A percentile compares a stretch with the other conserved stretches of the same genome.
Conservation (phyloP, 139 green algal genomes). For the Haematococcus lacustris region DNA sequence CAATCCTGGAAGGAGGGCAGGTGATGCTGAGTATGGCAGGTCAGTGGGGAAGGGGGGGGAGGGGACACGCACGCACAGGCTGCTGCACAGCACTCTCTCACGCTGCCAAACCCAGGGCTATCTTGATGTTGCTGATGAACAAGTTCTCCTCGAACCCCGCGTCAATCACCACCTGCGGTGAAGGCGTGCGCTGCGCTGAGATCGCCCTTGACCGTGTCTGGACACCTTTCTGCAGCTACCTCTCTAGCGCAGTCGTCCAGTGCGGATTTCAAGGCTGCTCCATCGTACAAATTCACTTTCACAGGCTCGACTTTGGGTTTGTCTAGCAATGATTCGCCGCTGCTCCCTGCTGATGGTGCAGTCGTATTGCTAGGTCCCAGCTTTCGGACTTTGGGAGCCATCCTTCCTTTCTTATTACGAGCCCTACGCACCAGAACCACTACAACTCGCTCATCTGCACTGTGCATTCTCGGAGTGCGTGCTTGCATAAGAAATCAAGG, state of each 20-base stretch:
- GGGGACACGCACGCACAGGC: neutral
- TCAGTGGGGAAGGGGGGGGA: neutral
- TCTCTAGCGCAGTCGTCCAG: slow-evolving; percentile 47
- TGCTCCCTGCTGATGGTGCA: too few species aligned
- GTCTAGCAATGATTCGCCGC: too few species aligned
- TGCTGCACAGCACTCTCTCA: slow-evolving; percentile 49
- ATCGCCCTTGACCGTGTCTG: too few species aligned
- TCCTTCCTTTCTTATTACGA: too few species aligned
- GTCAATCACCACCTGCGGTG: slow-evolving; percentile 49
- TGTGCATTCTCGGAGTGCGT: too few species aligned
- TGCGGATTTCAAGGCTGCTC: slow-evolving; percentile 39
- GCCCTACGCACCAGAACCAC: too few species aligned
- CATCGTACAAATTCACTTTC: slow-evolving; percentile 51
- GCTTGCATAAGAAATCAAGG: too few species aligned
- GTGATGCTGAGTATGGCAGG: neutral
- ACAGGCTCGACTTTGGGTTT: too few species aligned
- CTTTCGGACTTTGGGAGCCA: too few species aligned
- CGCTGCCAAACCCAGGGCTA: slow-evolving; percentile 48
- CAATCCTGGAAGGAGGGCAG: slow-evolving; percentile 40
- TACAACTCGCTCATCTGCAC: too few species aligned
- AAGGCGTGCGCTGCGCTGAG: neutral
- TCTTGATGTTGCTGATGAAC: slow-evolving; percentile 62
- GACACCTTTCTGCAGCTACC: too few species aligned
- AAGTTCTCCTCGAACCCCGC: slow-evolving; percentile 54
- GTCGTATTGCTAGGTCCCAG: too few species aligned